Percentiles rank a stretch among this genome's conserved stretches.
Evolutionary conservation across 2,329 filamentous ascomycete genomes (phyloP).

Genomic region (Madurella fahalii): DNA sequence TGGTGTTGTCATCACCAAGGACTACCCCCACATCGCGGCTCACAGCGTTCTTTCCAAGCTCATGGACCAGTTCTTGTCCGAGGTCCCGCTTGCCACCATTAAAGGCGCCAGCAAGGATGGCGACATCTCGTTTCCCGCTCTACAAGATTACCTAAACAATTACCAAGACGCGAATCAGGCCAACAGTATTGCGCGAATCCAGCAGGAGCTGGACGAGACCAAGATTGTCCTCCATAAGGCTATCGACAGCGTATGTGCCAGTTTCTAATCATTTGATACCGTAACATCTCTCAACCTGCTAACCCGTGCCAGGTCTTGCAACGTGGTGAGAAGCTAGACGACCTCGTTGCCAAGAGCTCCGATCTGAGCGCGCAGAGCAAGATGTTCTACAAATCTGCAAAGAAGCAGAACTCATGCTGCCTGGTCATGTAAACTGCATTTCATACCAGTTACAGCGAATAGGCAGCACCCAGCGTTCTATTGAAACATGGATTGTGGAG

Average conservation of each 20-base stretch:
- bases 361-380: constrained; percentile 88
- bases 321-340: constrained; percentile 94
- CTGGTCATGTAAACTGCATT: constrained; percentile 56
- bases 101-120: constrained; percentile 23
- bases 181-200: constrained; percentile 92
- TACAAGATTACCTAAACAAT: constrained; percentile 68
- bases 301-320: constrained; percentile 50
- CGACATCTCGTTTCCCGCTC: constrained; percentile 66
- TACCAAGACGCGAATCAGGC: constrained; percentile 87
- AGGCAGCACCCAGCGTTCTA: background rate
- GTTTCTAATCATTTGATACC: background rate
- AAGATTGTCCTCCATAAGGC: constrained; percentile 98
- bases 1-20: constrained; percentile 73
- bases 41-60: constrained; percentile 85
- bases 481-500: no score
- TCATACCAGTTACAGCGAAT: background rate
- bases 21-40: constrained; percentile 73
- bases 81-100: constrained; percentile 45
- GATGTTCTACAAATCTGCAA: constrained; percentile 90
- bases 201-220: constrained; percentile 94
- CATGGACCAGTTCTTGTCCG: constrained; percentile 78
- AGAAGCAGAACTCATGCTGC: constrained; percentile 79
- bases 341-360: constrained; percentile 88
- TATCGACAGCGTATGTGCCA: constrained; percentile 64
- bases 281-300: background rate